Evolutionary conservation across 2,329 filamentous ascomycete species (phyloP).

Genomic region (Neonectria sp.): DNA sequence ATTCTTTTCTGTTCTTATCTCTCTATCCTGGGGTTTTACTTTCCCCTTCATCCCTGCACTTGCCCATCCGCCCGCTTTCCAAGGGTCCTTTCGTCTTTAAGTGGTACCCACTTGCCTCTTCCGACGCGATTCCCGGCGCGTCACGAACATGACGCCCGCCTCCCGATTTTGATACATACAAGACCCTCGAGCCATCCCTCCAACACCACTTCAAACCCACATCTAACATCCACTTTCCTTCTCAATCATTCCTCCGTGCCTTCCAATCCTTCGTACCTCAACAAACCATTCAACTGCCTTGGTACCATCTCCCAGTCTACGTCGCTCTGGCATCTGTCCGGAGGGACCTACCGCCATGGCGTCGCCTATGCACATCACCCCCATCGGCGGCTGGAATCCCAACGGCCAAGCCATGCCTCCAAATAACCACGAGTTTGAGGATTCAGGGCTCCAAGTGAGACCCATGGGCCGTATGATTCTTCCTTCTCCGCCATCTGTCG

Average conservation of each 20-base stretch:
- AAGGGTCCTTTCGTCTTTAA: slow-evolving; percentile 41
- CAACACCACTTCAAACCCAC: slow-evolving; percentile 17
- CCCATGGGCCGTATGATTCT: slow-evolving; percentile 76
- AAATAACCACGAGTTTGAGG: slow-evolving; percentile 53
- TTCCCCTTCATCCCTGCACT: slow-evolving; percentile 16
- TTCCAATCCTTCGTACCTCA: not conserved
- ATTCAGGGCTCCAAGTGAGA: slow-evolving; percentile 70
- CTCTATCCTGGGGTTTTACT: not conserved
- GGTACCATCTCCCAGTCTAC: slow-evolving; percentile 25
- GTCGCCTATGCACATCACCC: slow-evolving; percentile 54
- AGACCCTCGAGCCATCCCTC: slow-evolving; percentile 40
- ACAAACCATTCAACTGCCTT: slow-evolving; percentile 12
- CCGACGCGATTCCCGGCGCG: slow-evolving; percentile 55
- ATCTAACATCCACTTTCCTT: slow-evolving; percentile 14
- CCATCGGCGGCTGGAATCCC: slow-evolving; percentile 52
- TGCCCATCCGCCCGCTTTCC: slow-evolving; percentile 25
- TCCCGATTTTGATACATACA: slow-evolving; percentile 52
- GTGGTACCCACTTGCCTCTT: slow-evolving; percentile 45
- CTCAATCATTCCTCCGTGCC: not conserved
- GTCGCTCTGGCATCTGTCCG: slow-evolving; percentile 40
- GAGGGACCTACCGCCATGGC: slow-evolving; percentile 54
- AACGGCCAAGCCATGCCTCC: slow-evolving; percentile 49
- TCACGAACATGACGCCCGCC: slow-evolving; percentile 59
- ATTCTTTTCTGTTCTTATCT: not conserved
- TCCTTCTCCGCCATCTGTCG: slow-evolving; percentile 19